Percentiles rank a stretch among this genome's conserved stretches.
These are phyloP conservation scores for Irineochytrium annulatum DNA, from an alignment of 192 early-diverging fungal genomes.

Conservation along the genomic window DNA sequence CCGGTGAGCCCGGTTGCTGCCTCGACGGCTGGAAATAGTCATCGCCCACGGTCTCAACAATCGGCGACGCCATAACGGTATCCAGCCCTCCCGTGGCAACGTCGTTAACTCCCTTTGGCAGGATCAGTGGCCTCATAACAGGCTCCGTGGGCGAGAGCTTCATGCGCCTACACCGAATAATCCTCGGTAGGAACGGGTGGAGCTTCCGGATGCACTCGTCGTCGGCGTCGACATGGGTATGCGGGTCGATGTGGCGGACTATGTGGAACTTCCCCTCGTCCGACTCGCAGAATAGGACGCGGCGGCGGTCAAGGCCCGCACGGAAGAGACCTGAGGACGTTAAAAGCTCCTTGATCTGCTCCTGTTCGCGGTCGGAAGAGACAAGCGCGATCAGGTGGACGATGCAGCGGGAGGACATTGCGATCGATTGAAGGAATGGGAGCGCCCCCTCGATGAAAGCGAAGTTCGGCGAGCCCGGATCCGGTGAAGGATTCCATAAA, in stretches of 20 bases:
- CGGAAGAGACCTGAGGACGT: slow-evolving; percentile 5
- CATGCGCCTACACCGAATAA: no score
- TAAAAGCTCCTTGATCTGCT: slow-evolving; percentile 44
- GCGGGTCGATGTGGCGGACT: slow-evolving; percentile 62
- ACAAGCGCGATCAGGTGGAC: slow-evolving; percentile 57
- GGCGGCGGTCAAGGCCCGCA: slow-evolving; percentile 52
- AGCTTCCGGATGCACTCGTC: slow-evolving; percentile 17
- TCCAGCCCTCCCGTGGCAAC: no score
- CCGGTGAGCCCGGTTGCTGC: no score
- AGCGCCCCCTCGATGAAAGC: slow-evolving; percentile 64
- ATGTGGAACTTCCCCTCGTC: slow-evolving; percentile 65
- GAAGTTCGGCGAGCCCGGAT: slow-evolving; percentile 60
- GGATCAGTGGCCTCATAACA: no score
- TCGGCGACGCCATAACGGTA: no score
- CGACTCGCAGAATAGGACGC: slow-evolving; percentile 67
- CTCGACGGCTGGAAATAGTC: no score
- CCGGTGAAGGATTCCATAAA: slow-evolving; percentile 74
- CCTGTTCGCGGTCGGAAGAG: slow-evolving; percentile 50
- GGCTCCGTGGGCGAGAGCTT: no score
- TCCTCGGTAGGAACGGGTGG: no score
- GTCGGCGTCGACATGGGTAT: slow-evolving; percentile 59
- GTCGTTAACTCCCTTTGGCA: no score
- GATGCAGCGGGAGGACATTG: slow-evolving; percentile 12
- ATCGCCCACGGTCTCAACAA: no score
- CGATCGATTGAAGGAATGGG: slow-evolving; percentile 48